phyloP scores from a whole-genome alignment of 371 early-diverging fungal species.

The Syncephalastrum contaminatum region DNA sequence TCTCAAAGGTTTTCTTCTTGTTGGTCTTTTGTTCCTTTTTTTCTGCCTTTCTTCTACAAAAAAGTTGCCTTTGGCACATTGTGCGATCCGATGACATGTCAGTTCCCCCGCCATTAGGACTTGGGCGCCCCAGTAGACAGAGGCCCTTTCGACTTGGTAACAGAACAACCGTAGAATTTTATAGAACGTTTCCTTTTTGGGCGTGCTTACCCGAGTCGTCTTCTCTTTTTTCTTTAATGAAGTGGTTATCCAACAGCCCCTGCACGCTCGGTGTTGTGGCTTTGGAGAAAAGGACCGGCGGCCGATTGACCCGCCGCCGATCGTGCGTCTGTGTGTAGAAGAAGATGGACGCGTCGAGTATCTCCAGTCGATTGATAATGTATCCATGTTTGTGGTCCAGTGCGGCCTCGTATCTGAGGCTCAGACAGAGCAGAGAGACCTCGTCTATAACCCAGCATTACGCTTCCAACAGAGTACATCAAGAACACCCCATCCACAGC shows the following conservation, averaged over 20 bases:
- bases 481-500: slow-evolving; percentile 36
- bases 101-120: too few species aligned
- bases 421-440: too few species aligned
- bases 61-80: neutral
- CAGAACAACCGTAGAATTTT: too few species aligned
- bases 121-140: neutral
- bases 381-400: neutral
- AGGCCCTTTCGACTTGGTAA: neutral
- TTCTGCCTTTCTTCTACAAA: slow-evolving; percentile 1
- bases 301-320: slow-evolving; percentile 75
- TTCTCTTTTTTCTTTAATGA: too few species aligned
- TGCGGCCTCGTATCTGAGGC: too few species aligned
- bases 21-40: neutral
- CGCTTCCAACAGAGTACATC: slow-evolving; percentile 3
- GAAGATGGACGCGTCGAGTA: slow-evolving; percentile 9
- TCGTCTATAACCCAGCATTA: too few species aligned
- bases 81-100: neutral
- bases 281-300: slow-evolving; percentile 71
- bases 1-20: neutral
- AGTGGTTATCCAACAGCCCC: slow-evolving; percentile 55
- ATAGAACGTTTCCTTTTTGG: too few species aligned
- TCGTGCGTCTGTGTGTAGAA: slow-evolving; percentile 42
- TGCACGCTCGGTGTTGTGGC: slow-evolving; percentile 67
- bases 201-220: too few species aligned
- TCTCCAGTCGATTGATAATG: neutral